These are phyloP conservation scores for Nakazawaea ishiwadae DNA, from an alignment of 805 yeast genomes.

Conservation along the genomic window DNA sequence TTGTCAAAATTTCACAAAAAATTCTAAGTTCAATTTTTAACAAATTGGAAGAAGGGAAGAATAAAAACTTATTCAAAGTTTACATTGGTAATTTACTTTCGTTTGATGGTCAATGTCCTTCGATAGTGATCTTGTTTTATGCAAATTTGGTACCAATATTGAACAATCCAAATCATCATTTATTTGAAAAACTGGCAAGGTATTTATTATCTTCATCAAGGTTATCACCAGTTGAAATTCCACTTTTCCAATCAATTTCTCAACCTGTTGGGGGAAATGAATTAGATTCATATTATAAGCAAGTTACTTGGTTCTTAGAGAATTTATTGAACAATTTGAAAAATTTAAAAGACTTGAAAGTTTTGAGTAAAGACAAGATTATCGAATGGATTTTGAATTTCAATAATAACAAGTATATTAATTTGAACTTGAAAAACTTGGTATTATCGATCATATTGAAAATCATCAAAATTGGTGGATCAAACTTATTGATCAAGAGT, in stretches of 20 bases:
- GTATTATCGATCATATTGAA: conserved; percentile 38
- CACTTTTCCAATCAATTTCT: conserved; percentile 38
- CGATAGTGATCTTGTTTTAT: conserved; percentile 49
- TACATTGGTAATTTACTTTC: conserved; percentile 42
- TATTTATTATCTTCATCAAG: conserved; percentile 59
- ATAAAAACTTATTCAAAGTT: conserved; percentile 40
- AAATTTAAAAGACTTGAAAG: conserved; percentile 44
- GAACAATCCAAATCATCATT: conserved; percentile 63
- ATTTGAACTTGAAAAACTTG: conserved; percentile 29
- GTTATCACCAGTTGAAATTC: conserved; percentile 36
- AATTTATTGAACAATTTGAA: conserved; percentile 43
- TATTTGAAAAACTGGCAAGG: conserved; percentile 67
- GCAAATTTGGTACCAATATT: conserved; percentile 55
- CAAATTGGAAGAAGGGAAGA: conserved; percentile 34
- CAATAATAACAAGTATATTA: conserved; percentile 43
- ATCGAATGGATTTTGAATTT: conserved; percentile 66
- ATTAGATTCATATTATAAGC: conserved; percentile 48
- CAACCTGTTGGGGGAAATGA: conserved; percentile 28
- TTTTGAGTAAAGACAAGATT: conserved; percentile 48
- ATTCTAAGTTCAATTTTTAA: conserved; percentile 41
- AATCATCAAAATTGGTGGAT: conserved; percentile 52
- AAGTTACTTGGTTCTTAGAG: conserved; percentile 62
- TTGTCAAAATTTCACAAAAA: conserved; percentile 32
- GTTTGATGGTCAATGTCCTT: conserved; percentile 24
- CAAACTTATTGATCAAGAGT: conserved; percentile 53